Percentiles rank a stretch among this genome's conserved stretches.
Conservation (phyloP, 1,284 basidiomycete genomes). For the Irpex rosettiformis region DNA sequence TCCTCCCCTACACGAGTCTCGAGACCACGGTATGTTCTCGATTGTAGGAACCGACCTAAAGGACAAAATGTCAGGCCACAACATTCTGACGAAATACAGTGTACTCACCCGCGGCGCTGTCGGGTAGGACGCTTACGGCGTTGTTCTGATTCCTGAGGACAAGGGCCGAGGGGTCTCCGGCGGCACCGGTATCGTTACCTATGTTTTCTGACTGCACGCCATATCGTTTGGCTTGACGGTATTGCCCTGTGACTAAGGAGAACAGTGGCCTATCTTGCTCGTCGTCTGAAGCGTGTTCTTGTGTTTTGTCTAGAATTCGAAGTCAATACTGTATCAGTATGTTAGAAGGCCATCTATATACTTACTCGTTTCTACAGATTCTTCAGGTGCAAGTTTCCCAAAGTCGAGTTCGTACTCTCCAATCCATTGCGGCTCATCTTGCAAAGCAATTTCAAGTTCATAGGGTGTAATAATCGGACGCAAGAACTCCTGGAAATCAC, state of each 20-base stretch:
- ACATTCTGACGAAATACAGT: background rate
- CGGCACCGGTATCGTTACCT: constrained; percentile 1
- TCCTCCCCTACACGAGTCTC: constrained; percentile 81
- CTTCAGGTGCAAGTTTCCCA: constrained; percentile 54
- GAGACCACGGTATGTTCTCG: constrained; percentile 79
- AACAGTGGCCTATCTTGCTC: constrained; percentile 74
- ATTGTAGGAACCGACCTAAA: constrained; percentile 63
- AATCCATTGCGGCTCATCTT: constrained; percentile 66
- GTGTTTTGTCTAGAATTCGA: background rate
- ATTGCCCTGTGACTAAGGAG: constrained; percentile 85
- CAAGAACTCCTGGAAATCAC: constrained; percentile 70
- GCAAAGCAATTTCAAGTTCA: constrained; percentile 85
- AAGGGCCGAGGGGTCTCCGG: constrained; percentile 34
- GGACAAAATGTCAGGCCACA: background rate
- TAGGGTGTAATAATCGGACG: constrained; percentile 93
- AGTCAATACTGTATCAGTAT: background rate
- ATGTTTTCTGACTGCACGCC: constrained; percentile 31
- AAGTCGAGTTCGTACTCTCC: constrained; percentile 85
- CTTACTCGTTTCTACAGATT: constrained; percentile 10
- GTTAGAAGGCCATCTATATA: background rate
- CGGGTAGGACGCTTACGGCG: constrained; percentile 49
- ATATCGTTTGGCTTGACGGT: constrained; percentile 75
- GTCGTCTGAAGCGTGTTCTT: constrained; percentile 19
- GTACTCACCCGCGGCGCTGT: constrained; percentile 69
- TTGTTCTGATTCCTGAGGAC: constrained; percentile 64